Evolutionary conservation across 148 eudicot species (phyloP).

Genomic region (Cornus kousa): DNA sequence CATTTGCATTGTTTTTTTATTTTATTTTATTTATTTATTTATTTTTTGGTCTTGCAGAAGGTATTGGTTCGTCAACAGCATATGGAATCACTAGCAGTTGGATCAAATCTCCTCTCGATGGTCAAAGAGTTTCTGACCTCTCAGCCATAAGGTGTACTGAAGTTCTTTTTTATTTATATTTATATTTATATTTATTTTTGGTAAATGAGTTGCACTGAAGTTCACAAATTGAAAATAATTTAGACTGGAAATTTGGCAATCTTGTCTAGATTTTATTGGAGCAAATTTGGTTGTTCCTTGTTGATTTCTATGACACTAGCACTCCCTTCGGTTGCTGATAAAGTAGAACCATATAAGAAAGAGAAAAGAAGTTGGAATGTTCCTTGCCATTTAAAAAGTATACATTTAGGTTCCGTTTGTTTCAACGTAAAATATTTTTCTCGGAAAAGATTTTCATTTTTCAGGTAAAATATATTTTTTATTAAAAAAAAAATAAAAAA

Average conservation of each 20-base stretch:
- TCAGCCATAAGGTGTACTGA: conserved; percentile 34
- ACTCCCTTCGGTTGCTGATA: neutral
- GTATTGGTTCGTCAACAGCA: conserved; percentile 37
- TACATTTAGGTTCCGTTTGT: neutral
- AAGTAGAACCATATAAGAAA: neutral
- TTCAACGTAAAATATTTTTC: too few species aligned
- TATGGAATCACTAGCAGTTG: conserved; percentile 23
- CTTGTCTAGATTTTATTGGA: neutral
- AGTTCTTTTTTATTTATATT: too few species aligned
- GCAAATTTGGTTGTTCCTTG: neutral
- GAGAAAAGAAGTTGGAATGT: neutral
- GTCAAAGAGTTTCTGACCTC: conserved; percentile 22
- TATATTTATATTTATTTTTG: too few species aligned
- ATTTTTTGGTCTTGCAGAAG: conserved; percentile 35
- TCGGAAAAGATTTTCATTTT: too few species aligned
- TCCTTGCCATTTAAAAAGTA: neutral
- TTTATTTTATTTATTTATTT: too few species aligned
- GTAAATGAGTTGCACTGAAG: conserved; percentile 25
- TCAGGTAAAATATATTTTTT: too few species aligned
- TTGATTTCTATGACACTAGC: neutral
- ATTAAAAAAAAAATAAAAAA: too few species aligned
- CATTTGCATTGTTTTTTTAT: conserved; percentile 20
- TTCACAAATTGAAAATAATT: neutral
- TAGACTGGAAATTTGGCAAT: neutral
- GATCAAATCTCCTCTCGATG: conserved; percentile 30